Conservation (phyloP, 257 asterid species). For the Ligustrum vulgare region DNA sequence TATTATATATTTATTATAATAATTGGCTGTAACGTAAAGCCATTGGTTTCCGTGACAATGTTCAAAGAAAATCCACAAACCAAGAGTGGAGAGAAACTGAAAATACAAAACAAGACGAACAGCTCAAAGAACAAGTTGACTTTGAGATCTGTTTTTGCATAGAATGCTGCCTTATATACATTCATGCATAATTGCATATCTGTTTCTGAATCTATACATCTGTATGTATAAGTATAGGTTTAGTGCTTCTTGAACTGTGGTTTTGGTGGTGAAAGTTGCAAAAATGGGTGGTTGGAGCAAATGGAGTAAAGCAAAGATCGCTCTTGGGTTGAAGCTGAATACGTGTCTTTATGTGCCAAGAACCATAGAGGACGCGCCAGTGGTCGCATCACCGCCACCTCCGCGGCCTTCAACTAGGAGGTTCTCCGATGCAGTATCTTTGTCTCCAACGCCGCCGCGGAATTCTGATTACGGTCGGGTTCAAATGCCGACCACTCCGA, state of each 20-base stretch:
- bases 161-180: background rate
- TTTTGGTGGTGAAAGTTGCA: background rate
- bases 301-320: constrained; percentile 77
- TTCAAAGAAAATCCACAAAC: background rate
- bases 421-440: constrained; percentile 41
- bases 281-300: constrained; percentile 59
- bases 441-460: constrained; percentile 38
- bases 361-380: constrained; percentile 34
- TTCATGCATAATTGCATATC: constrained; percentile 3
- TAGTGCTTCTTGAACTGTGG: constrained; percentile 5
- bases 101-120: background rate
- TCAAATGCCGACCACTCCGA: constrained; percentile 65
- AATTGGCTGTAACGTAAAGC: constrained; percentile 49
- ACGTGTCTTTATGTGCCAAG: constrained; percentile 60
- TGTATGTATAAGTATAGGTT: constrained; percentile 5
- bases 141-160: background rate
- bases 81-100: background rate
- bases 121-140: constrained; percentile 3
- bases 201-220: background rate
- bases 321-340: constrained; percentile 62
- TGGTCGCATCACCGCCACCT: background rate
- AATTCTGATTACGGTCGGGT: constrained; percentile 27
- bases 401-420: constrained; percentile 16
- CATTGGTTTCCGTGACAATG: constrained; percentile 46
- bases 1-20: constrained; percentile 22